These are phyloP conservation scores for Leccinum rimulosum DNA, from an alignment of 768 basidiomycete species.

Conservation along the genomic window DNA sequence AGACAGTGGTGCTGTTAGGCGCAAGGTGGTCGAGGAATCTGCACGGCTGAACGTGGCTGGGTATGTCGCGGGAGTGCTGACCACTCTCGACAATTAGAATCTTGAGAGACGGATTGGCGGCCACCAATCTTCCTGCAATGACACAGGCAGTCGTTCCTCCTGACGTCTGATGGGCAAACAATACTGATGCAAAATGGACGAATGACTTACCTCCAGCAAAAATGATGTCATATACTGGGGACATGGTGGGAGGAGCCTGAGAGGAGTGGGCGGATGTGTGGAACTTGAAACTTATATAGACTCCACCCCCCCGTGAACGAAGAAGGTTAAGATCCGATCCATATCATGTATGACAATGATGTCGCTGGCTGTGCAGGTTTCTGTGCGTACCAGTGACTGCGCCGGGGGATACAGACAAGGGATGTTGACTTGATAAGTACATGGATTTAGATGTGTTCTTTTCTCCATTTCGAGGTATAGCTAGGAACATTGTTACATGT, in stretches of 20 bases:
- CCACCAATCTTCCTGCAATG: constrained; percentile 47
- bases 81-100: constrained; percentile 42
- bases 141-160: constrained; percentile 34
- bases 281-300: no score
- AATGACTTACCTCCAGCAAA: constrained; percentile 50
- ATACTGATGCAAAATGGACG: neutral
- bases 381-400: no score
- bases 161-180: constrained; percentile 2
- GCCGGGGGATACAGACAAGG: no score
- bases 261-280: no score
- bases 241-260: neutral
- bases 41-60: constrained; percentile 52
- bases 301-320: no score
- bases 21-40: constrained; percentile 44
- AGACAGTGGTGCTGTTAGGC: constrained; percentile 41
- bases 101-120: constrained; percentile 50
- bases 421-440: no score
- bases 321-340: no score
- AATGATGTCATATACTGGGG: constrained; percentile 45
- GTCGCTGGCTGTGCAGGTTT: no score
- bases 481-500: no score
- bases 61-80: constrained; percentile 38
- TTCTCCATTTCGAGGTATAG: no score
- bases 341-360: no score
- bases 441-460: no score